Evolutionary conservation across 192 early-diverging fungal genomes (phyloP).

Genomic region (Dispira parvispora): DNA sequence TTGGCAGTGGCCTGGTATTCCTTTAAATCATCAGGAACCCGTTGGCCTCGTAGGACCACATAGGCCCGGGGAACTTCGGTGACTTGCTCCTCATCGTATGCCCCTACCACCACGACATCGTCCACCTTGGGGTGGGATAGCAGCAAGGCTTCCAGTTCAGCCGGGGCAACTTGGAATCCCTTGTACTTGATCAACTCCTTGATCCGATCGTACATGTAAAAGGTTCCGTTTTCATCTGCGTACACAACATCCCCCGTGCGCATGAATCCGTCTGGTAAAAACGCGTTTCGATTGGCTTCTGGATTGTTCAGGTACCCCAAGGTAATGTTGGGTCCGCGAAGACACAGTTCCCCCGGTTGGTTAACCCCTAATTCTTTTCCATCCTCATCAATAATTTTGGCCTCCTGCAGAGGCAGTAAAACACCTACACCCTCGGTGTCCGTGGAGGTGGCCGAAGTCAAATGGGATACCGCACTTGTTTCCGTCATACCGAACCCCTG

Average conservation of each 20-base stretch:
- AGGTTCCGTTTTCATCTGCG: slow-evolving; percentile 42
- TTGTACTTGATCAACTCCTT: slow-evolving; percentile 95
- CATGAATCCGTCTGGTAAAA: slow-evolving; percentile 59
- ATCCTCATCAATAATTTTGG: slow-evolving; percentile 57
- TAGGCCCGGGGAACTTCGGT: slow-evolving; percentile 68
- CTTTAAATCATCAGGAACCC: slow-evolving; percentile 16
- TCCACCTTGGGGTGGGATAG: slow-evolving; percentile 48
- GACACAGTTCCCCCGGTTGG: slow-evolving; percentile 65
- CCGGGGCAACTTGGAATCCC: slow-evolving; percentile 60
- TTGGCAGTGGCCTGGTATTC: slow-evolving; percentile 23
- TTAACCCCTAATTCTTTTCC: slow-evolving; percentile 36
- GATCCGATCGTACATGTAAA: slow-evolving; percentile 52
- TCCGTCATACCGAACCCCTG: slow-evolving; percentile 58
- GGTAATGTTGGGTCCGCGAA: slow-evolving; percentile 82
- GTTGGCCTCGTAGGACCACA: slow-evolving; percentile 34
- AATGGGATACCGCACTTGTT: slow-evolving; percentile 23
- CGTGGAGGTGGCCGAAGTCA: slow-evolving; percentile 8
- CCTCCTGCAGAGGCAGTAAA: slow-evolving; percentile 51
- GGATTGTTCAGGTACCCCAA: slow-evolving; percentile 68
- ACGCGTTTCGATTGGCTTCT: slow-evolving; percentile 48
- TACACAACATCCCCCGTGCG: slow-evolving; percentile 72
- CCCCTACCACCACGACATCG: slow-evolving; percentile 51
- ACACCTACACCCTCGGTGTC: slow-evolving; percentile 32
- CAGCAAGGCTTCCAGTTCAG: slow-evolving; percentile 67
- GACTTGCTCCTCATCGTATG: slow-evolving; percentile 40